Evolutionary conservation across 805 yeast genomes (phyloP).

Genomic region (Nakazawaea ambrosiae): DNA sequence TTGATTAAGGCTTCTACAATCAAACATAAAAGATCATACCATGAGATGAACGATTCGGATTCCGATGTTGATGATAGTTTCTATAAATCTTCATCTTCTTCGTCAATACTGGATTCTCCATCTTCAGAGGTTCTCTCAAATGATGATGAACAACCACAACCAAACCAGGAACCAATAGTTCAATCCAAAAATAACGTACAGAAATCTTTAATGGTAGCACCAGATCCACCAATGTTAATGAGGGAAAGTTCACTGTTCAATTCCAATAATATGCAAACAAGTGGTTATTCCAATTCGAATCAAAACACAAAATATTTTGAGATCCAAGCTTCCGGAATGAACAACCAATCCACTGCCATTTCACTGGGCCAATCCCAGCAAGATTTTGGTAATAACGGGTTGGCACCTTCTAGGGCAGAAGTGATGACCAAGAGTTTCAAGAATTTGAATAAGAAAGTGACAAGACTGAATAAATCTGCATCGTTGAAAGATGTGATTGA

Average conservation of each 20-base stretch:
- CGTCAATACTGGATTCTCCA: not conserved
- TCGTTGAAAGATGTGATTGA: slow-evolving; percentile 31
- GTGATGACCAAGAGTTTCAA: slow-evolving; percentile 47
- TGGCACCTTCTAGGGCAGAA: slow-evolving; percentile 53
- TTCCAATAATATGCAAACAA: slow-evolving; percentile 1
- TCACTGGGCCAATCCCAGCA: slow-evolving; percentile 13
- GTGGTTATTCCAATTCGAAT: no score
- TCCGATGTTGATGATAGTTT: slow-evolving; percentile 10
- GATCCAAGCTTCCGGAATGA: slow-evolving; percentile 51
- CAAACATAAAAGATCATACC: slow-evolving; percentile 8
- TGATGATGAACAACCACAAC: not conserved
- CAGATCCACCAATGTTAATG: not conserved
- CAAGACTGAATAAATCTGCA: slow-evolving; percentile 4
- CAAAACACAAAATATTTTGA: slow-evolving; percentile 34
- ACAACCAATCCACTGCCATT: slow-evolving; percentile 31
- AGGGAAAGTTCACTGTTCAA: not conserved
- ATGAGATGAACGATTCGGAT: slow-evolving; percentile 8
- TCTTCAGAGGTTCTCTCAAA: not conserved
- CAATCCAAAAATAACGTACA: no score
- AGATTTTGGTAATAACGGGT: slow-evolving; percentile 38
- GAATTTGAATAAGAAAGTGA: slow-evolving; percentile 37
- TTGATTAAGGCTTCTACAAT: slow-evolving; percentile 19
- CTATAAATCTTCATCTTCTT: slow-evolving; percentile 5
- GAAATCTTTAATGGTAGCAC: not conserved
- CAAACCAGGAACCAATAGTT: not conserved